A percentile compares a stretch with the other conserved stretches of the same genome.
These are phyloP conservation scores for Epipyxis sp. DNA, from an alignment of 108 stramenopile species.

Conservation along the genomic window DNA sequence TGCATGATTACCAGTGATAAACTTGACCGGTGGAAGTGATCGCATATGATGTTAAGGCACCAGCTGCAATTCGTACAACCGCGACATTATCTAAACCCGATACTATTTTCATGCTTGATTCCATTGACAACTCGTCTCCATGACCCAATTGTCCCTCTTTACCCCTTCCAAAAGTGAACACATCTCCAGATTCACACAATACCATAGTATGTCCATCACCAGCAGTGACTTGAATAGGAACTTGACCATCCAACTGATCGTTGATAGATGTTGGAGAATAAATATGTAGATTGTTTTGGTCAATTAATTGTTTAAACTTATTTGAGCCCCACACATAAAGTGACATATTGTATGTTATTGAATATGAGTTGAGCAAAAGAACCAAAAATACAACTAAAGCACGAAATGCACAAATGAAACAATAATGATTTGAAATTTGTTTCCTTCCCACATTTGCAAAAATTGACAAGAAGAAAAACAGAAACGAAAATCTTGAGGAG, in stretches of 20 bases:
- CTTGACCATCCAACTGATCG: neutral
- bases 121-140: neutral
- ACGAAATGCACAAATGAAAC: no score
- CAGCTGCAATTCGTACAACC: conserved; percentile 17
- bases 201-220: conserved; percentile 19
- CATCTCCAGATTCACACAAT: conserved; percentile 20
- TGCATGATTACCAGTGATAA: conserved; percentile 29
- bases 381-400: no score
- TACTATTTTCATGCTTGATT: conserved; percentile 2
- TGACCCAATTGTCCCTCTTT: neutral
- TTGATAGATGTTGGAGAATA: neutral
- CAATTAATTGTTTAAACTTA: neutral
- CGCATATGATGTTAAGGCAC: conserved; percentile 11
- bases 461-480: no score
- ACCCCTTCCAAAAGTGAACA: conserved; percentile 19
- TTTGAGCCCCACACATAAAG: conserved; percentile 14
- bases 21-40: conserved; percentile 13
- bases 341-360: no score
- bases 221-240: conserved; percentile 17
- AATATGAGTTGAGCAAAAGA: no score
- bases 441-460: no score
- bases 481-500: no score
- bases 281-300: neutral
- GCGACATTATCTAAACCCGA: conserved; percentile 4
- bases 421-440: no score